Evolutionary conservation across 139 green algal species (phyloP), one percentile per base, ranked within the genome.

Genomic region (Zygnema cylindricum): DNA sequence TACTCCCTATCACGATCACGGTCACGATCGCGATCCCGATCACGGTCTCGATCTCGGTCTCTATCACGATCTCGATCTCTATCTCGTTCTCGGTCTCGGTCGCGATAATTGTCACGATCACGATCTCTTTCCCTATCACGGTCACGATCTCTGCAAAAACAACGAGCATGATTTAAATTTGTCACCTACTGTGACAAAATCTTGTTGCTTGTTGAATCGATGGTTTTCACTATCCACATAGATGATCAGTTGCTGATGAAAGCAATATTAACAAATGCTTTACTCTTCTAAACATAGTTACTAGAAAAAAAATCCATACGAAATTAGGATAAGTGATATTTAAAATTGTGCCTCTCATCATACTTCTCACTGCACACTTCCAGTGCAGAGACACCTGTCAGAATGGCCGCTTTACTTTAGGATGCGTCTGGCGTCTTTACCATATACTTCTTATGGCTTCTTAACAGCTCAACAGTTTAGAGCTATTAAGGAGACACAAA

Each of bases 341-440:
- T 79, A 79, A 79, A 7, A 79, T 40, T 84, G 25, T 84, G 33
- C 77, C 49, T 21, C 77, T 33, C 77, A 84, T 84, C 77, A 84
- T 84, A 84, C 77, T 84, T 63, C 77, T 63, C 77, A 36, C 77
- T 41, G 77, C 77, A 55, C 35, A 84, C 77, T 63, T 3, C 25
- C 77, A 84, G 77, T 54, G 77, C 77, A 84, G 33, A 84, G 77
- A 57, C 35, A 84, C 77, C 77, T 84, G 77, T 21, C 77, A 84
- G 77, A 55, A 33, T 33, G 49, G 3, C 40, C 7, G 42, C 7
- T 38, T 54, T 54, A 23, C 77, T 69, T 55, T 54, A 85, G 36
- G 33, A 38, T 71, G 77, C 35, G 21, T 23, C 2, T 77, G 22
- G 36, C 41, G 43, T 30, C 7, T 54, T 54, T 16, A 16, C 36